Conservation (phyloP, 2,329 filamentous ascomycete genomes). For the Hymenoscyphus salicellus region DNA sequence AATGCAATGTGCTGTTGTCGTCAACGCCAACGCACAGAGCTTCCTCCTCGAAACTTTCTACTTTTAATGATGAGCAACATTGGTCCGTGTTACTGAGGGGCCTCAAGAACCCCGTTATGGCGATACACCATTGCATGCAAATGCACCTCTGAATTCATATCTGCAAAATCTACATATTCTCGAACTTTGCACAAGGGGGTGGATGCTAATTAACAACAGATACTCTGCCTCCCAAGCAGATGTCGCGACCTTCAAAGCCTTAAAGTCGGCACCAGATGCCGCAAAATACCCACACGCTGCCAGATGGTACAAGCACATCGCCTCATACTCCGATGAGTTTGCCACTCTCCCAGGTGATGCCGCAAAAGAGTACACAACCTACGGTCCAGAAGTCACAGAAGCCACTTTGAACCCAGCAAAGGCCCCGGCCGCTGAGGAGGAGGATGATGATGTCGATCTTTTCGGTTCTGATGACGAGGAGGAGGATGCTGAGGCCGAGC, state of each 20-base stretch:
- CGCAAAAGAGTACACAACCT: conserved; percentile 81
- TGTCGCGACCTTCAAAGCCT: conserved; percentile 89
- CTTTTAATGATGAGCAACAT: conserved; percentile 74
- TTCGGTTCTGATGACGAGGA: conserved; percentile 94
- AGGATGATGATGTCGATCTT: conserved; percentile 86
- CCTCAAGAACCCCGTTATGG: conserved; percentile 87
- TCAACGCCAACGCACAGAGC: conserved; percentile 22
- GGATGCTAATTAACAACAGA: conserved; percentile 35
- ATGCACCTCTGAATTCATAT: conserved; percentile 68
- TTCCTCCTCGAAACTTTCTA: conserved; percentile 25
- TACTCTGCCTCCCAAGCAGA: conserved; percentile 82
- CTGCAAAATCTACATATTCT: conserved; percentile 15
- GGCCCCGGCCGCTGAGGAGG: conserved; percentile 68
- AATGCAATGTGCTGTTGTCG: conserved; percentile 18
- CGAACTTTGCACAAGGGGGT: background rate
- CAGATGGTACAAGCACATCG: conserved; percentile 99
- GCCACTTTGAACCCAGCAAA: conserved; percentile 82
- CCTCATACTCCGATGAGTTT: conserved; percentile 90
- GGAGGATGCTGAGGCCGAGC: conserved; percentile 83
- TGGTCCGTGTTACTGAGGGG: conserved; percentile 96
- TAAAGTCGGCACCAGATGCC: conserved; percentile 71
- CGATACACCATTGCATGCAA: conserved; percentile 68
- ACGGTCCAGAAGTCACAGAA: conserved; percentile 80
- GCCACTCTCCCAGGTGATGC: conserved; percentile 85
- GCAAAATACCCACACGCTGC: conserved; percentile 90